A percentile compares a stretch with the other conserved stretches of the same genome.
phyloP scores from a whole-genome alignment of 2,329 filamentous ascomycete species.

The Drechmeria coniospora region DNA sequence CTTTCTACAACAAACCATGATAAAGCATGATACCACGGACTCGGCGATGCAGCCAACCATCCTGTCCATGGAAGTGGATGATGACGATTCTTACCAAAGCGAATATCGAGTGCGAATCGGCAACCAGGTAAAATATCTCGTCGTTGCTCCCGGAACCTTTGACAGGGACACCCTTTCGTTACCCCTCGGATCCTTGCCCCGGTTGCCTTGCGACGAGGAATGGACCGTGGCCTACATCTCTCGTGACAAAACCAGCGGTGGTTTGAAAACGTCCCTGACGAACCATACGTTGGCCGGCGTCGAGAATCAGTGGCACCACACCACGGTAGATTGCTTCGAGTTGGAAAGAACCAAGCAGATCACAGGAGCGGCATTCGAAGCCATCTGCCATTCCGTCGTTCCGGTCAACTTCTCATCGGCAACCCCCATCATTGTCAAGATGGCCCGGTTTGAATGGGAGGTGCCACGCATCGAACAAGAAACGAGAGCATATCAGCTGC shows the following conservation, averaged over 20 bases:
- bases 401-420: slow-evolving; percentile 1
- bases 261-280: slow-evolving; percentile 11
- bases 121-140: slow-evolving; percentile 12
- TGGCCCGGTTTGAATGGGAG: slow-evolving; percentile 18
- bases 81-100: slow-evolving; percentile 9
- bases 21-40: slow-evolving; percentile 6
- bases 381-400: slow-evolving; percentile 7
- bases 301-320: slow-evolving; percentile 11
- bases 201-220: slow-evolving; percentile 10
- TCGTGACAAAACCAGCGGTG: slow-evolving; percentile 9
- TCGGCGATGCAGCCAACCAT: slow-evolving; percentile 7
- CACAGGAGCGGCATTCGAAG: slow-evolving; percentile 12
- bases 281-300: slow-evolving; percentile 10
- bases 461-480: slow-evolving; percentile 16
- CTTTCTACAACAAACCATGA: slow-evolving; percentile 3
- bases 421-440: slow-evolving; percentile 12
- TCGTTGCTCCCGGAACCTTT: slow-evolving; percentile 11
- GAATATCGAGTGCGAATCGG: slow-evolving; percentile 10
- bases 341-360: slow-evolving; percentile 12
- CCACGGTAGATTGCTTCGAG: slow-evolving; percentile 10
- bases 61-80: slow-evolving; percentile 8
- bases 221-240: slow-evolving; percentile 12
- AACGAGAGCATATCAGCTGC: slow-evolving; percentile 13
- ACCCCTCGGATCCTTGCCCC: slow-evolving; percentile 10
- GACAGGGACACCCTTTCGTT: slow-evolving; percentile 11